These are phyloP conservation scores for Aspergillus sparsus DNA, from an alignment of 495 filamentous ascomycete genomes.

Conservation along the genomic window DNA sequence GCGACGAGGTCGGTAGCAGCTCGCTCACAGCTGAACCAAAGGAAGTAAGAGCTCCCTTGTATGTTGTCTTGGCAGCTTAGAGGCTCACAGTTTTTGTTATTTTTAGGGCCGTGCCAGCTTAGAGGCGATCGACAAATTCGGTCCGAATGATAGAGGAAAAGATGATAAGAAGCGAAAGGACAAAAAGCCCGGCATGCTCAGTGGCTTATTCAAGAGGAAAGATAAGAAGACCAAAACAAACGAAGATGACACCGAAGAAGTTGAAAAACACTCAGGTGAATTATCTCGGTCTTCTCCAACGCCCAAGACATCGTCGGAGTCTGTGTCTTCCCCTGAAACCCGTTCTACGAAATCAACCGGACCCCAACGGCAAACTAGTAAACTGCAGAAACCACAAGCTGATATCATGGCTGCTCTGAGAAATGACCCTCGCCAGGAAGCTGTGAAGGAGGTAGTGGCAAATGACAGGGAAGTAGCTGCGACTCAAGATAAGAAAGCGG, in stretches of 20 bases:
- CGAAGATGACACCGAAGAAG: constrained; percentile 66
- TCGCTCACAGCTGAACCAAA: constrained; percentile 62
- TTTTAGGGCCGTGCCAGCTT: constrained; percentile 43
- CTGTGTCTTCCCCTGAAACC: constrained; percentile 36
- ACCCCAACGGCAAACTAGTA: constrained; percentile 61
- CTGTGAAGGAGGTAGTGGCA: constrained; percentile 15
- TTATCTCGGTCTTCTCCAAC: constrained; percentile 52
- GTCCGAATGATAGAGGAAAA: constrained; percentile 56
- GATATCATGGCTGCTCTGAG: constrained; percentile 52
- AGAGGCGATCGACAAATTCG: constrained; percentile 56
- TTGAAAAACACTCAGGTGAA: constrained; percentile 62
- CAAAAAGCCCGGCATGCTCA: constrained; percentile 88
- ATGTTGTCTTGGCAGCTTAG: constrained; percentile 26
- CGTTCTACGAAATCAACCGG: constrained; percentile 36
- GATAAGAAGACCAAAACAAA: constrained; percentile 76
- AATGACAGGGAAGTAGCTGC: constrained; percentile 18
- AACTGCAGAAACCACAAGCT: constrained; percentile 72
- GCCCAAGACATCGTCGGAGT: constrained; percentile 54
- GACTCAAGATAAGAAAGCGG: constrained; percentile 22
- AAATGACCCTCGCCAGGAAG: constrained; percentile 25
- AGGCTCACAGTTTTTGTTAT: constrained; percentile 31
- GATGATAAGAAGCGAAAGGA: constrained; percentile 89
- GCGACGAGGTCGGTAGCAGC: constrained; percentile 71
- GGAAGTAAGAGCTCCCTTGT: constrained; percentile 48
- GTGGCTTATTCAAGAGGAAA: constrained; percentile 92